Evolutionary conservation across 1,284 basidiomycete genomes (phyloP), one percentile per base, ranked within the genome.

Genomic region (Cryptococcus deneoformans): DNA sequence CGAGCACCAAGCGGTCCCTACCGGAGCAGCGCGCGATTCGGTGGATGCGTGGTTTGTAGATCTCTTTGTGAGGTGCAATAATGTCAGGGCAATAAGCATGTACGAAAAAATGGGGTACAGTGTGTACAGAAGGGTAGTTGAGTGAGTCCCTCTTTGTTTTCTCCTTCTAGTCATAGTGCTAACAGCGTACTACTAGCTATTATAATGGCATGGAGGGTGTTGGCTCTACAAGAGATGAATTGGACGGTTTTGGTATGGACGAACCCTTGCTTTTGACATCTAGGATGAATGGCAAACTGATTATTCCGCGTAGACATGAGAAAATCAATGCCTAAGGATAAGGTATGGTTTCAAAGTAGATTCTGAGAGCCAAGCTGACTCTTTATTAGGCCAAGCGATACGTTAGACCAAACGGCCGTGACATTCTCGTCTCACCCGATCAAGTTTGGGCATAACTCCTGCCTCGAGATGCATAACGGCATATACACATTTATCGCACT

Each of bases 41-140:
- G 72, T 73, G 20, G 68, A 77, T 59, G 72, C 76, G 20, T 79
- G 65, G 66, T 79, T 79, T 56, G 70, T 78, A 46, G 77, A 79
- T 56, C 63, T 79, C 16, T 79, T 79, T 47, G 77, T 79, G 44
- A 56, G 77, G 48, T 77, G 76, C 60, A 78, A 76, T 59, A 79
- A 79, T 58, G 54, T 55, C 14, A 62, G 76, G 44, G 77, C 77
- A 49, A 71, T 72, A 16, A 69, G 73, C 46, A 76, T 79, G 76
- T 79, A 79, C 54, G 77, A 78, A 60, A 67, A 67, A 56, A 56
- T 79, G 59, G 77, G 77, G 39, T 79, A 79, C 56, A 75, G 71
- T 58, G 76, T 79, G 5, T 79, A 65, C 60, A 56, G 77, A 16
- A 58, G 77, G n/a, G 77, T 79, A 0, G 75, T 77, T 24, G 77